A percentile compares a stretch with the other conserved stretches of the same genome.
phyloP scores from a whole-genome alignment of 768 basidiomycete genomes.

The Termitomyces sp. region DNA sequence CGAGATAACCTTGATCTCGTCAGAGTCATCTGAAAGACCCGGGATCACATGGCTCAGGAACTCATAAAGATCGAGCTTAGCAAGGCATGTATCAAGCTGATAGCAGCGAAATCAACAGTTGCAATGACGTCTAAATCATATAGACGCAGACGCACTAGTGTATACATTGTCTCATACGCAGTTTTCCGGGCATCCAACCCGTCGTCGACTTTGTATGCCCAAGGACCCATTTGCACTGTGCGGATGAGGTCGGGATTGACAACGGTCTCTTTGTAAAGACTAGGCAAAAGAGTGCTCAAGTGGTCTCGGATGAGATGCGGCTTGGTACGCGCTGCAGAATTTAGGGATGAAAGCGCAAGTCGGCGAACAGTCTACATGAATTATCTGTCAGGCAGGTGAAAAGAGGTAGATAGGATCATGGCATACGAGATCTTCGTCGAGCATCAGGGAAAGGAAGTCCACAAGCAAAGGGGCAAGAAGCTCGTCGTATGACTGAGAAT shows the following conservation, averaged over 20 bases:
- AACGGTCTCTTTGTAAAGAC: constrained; percentile 79
- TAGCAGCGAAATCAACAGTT: not conserved
- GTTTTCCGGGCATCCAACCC: constrained; percentile 95
- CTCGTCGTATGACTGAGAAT: constrained; percentile 82
- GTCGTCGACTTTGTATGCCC: constrained; percentile 96
- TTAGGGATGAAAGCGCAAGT: constrained; percentile 83
- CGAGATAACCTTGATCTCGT: constrained; percentile 95
- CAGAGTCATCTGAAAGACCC: constrained; percentile 83
- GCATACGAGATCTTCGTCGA: constrained; percentile 81
- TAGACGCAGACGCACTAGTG: constrained; percentile 53
- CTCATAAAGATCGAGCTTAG: constrained; percentile 80
- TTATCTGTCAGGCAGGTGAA: not conserved
- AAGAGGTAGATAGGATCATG: not conserved
- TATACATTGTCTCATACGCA: constrained; percentile 96
- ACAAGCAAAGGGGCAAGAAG: constrained; percentile 82
- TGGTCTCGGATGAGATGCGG: constrained; percentile 89
- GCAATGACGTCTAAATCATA: not conserved
- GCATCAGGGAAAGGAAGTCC: constrained; percentile 87
- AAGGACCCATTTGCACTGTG: constrained; percentile 95
- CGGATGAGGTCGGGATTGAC: constrained; percentile 77
- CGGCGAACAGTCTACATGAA: constrained; percentile 75
- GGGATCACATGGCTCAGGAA: constrained; percentile 79
- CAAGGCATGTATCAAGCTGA: constrained; percentile 87
- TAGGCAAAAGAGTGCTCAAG: constrained; percentile 67
- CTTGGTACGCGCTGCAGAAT: constrained; percentile 93